Evolutionary conservation across 2,329 filamentous ascomycete genomes (phyloP), one percentile per base, ranked within the genome.

Genomic region (Penicillium sclerotiorum): DNA sequence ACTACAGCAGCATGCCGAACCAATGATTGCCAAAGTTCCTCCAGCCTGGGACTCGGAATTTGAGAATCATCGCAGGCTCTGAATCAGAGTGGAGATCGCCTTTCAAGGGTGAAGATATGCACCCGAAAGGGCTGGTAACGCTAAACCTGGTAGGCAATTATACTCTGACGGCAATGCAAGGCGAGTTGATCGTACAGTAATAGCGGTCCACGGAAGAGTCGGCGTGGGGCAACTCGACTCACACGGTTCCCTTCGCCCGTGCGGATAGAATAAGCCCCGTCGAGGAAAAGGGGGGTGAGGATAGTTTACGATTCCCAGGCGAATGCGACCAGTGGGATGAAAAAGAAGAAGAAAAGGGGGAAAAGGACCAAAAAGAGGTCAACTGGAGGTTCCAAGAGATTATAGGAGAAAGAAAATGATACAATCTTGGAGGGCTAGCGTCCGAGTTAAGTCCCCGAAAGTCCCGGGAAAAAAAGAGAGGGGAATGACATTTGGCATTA

Each of bases 51-150:
- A 51, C 21, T 47, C 51, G 46, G 46, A 44, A 46, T 58, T 53
- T 53, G 49, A 45, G 46, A 56, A 61, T 37, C 59, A 61, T 62
- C 54, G 52, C 59, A 57, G 51, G 53, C 42, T 47, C 25, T 11
- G 38, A 49, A 27, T 38, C 49, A 52, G 30, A 51, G 32, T 39
- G 46, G 38, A n/a, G n/a, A 20, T 39, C n/a, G 38, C 25, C 25
- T 20, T 25, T 36, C 27, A 20, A 45, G 21, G 35, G 25, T n/a
- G 23, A 40, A 56, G 30, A 32, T 35, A 43, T 47, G 45, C 43
- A 40, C 47, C 47, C 52, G 25, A 41, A 46, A 52, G 47, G 51
- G 51, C 45, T 28, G 33, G 23, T 43, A 28, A 40, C 43, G 52
- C 46, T 55, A 45, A 39, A 43, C 25, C 20, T n/a, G n/a, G n/a